These are phyloP conservation scores for Citropsis articulata DNA, from an alignment of 345 rosid genomes.

Conservation along the genomic window DNA sequence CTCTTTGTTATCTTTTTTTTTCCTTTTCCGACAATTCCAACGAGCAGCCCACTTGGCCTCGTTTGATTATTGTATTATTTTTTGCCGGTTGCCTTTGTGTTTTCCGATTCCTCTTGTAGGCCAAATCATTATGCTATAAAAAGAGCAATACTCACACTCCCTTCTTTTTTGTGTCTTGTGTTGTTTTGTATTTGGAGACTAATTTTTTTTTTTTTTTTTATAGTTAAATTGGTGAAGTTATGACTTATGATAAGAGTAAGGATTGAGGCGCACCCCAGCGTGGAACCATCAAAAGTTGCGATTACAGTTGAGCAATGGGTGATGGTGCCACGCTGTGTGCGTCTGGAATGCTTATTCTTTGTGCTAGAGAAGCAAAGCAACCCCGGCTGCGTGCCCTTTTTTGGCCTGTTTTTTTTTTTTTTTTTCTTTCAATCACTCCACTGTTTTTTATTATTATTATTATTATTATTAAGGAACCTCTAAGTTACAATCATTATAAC, in stretches of 20 bases:
- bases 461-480: too few relatives aligned
- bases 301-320: background rate
- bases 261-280: constrained; percentile 23
- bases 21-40: background rate
- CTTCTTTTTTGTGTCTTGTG: too few relatives aligned
- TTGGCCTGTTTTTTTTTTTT: too few relatives aligned
- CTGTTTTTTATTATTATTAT: too few relatives aligned
- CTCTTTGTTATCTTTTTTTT: background rate
- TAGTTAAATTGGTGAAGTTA: background rate
- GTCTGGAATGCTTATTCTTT: constrained; percentile 20
- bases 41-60: background rate
- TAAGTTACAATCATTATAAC: too few relatives aligned
- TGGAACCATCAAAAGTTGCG: constrained; percentile 24
- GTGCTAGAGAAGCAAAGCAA: background rate
- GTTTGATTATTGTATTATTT: background rate
- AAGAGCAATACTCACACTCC: constrained; percentile 12
- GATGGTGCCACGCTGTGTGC: constrained; percentile 43
- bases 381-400: background rate
- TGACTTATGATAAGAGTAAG: background rate
- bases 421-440: too few relatives aligned
- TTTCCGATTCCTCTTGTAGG: background rate
- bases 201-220: background rate
- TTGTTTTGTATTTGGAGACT: too few relatives aligned
- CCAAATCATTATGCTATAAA: background rate
- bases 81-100: background rate